phyloP scores from a whole-genome alignment of 2,329 filamentous ascomycete species.

The Geosmithia morbida region DNA sequence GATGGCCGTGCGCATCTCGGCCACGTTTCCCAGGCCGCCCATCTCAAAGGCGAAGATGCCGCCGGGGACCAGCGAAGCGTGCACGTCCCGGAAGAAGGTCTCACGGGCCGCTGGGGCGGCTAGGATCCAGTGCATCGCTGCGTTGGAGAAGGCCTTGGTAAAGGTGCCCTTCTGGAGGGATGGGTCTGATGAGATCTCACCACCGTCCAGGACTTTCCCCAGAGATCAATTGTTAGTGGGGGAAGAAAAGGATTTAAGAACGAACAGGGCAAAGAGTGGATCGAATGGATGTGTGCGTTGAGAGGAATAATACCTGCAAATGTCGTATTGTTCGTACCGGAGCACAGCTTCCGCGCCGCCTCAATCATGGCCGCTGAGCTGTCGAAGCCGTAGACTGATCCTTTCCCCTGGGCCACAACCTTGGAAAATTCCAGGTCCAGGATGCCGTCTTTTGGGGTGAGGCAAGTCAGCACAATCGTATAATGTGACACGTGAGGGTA shows the following conservation, averaged over 20 bases:
- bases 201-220: slow-evolving; percentile 31
- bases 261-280: too few species aligned
- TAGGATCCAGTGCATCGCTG: slow-evolving; percentile 55
- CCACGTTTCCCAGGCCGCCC: slow-evolving; percentile 56
- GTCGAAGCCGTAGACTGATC: slow-evolving; percentile 41
- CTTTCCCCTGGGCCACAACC: slow-evolving; percentile 26
- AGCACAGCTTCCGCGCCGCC: slow-evolving; percentile 27
- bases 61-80: slow-evolving; percentile 34
- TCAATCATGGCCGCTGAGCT: slow-evolving; percentile 44
- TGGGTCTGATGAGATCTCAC: slow-evolving; percentile 17
- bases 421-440: slow-evolving; percentile 39
- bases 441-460: slow-evolving; percentile 34
- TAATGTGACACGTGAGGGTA: not conserved
- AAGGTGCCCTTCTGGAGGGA: slow-evolving; percentile 22
- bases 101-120: slow-evolving; percentile 23
- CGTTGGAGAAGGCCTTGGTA: slow-evolving; percentile 51
- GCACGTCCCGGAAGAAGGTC: slow-evolving; percentile 37
- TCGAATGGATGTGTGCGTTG: too few species aligned
- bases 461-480: not conserved
- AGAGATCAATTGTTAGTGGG: too few species aligned
- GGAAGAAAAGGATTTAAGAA: too few species aligned
- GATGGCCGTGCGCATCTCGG: slow-evolving; percentile 45
- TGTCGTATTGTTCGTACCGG: slow-evolving; percentile 19
- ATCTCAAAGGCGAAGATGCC: slow-evolving; percentile 55
- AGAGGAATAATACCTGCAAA: slow-evolving; percentile 23